Evolutionary conservation across 2,329 filamentous ascomycete species (phyloP).

Genomic region (Tolypocladium sp.): DNA sequence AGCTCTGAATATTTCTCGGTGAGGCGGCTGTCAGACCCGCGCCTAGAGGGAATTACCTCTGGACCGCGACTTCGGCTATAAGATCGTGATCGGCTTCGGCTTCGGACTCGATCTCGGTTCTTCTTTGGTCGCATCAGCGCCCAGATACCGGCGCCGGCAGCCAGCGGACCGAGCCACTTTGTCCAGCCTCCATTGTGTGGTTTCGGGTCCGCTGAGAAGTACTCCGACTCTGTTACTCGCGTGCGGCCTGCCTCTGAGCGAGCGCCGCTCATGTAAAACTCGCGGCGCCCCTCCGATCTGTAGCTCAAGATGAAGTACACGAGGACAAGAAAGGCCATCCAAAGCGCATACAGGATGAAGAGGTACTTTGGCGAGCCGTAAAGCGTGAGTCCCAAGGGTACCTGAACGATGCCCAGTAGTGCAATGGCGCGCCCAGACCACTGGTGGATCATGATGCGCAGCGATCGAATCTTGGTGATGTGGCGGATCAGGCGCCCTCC

Average conservation of each 20-base stretch:
- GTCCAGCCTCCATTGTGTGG: conserved; percentile 20
- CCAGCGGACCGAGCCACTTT: conserved; percentile 43
- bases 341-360: conserved; percentile 80
- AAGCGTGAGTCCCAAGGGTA: conserved; percentile 80
- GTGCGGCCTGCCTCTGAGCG: conserved; percentile 41
- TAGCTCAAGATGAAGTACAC: conserved; percentile 76
- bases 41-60: conserved; percentile 43
- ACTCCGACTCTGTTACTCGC: conserved; percentile 30
- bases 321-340: conserved; percentile 62
- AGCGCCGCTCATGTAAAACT: conserved; percentile 46
- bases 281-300: conserved; percentile 44
- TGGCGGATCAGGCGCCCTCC: conserved; percentile 56
- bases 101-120: conserved; percentile 27
- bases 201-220: conserved; percentile 24
- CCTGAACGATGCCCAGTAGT: conserved; percentile 74
- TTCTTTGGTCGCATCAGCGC: conserved; percentile 37
- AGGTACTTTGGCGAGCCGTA: conserved; percentile 82
- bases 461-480: conserved; percentile 37
- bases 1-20: conserved; percentile 58
- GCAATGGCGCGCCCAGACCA: conserved; percentile 76
- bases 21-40: conserved; percentile 47
- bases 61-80: conserved; percentile 28
- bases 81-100: conserved; percentile 28
- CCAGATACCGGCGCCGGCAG: conserved; percentile 40
- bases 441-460: conserved; percentile 64